Conservation (phyloP, 192 early-diverging fungal genomes). For the Pecoramyces ruminantium region DNA sequence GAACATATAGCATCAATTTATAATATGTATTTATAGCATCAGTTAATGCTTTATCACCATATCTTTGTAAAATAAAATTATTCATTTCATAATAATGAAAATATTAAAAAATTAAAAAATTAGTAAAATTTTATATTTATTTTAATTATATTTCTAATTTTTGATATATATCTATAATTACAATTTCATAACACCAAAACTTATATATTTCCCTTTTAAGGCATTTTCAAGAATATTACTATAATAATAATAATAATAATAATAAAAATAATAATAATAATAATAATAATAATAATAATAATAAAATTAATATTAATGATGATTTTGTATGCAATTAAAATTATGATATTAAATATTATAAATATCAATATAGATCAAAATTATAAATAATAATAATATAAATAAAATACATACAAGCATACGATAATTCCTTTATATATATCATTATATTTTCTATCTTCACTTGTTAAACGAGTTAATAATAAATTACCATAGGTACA, state of each 20-base stretch:
- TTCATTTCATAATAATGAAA: no score
- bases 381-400: no score
- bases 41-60: background rate
- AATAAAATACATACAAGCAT: constrained; percentile 38
- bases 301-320: no score
- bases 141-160: no score
- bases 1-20: background rate
- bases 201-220: constrained; percentile 66
- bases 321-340: no score
- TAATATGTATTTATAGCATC: background rate
- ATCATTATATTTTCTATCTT: constrained; percentile 4
- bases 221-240: constrained; percentile 41
- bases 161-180: constrained; percentile 18
- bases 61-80: no score
- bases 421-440: constrained; percentile 29
- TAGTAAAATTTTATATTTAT: no score
- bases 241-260: background rate
- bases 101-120: no score
- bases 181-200: constrained; percentile 79
- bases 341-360: no score
- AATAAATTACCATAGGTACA: constrained; percentile 30
- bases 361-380: no score
- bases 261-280: no score
- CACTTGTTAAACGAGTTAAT: background rate
- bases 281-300: no score